phyloP scores from a whole-genome alignment of 2,329 filamentous ascomycete genomes.

The Dendrostoma leiphaemia region DNA sequence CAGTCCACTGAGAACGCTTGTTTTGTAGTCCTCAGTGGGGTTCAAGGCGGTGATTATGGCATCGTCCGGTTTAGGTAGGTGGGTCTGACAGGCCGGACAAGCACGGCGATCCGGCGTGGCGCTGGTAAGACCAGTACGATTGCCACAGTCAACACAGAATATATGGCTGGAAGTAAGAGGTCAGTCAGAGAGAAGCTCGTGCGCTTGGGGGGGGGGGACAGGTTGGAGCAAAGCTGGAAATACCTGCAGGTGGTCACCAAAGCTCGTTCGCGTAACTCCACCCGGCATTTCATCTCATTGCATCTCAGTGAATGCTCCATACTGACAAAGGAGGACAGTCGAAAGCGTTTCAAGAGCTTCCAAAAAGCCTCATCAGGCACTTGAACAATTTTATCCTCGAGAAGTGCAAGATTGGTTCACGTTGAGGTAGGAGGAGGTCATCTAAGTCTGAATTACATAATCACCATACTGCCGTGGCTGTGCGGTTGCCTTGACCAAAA shows the following conservation, averaged over 20 bases:
- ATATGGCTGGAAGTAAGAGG: conserved; percentile 61
- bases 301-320: conserved; percentile 79
- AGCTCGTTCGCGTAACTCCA: conserved; percentile 65
- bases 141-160: conserved; percentile 76
- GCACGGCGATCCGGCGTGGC: conserved; percentile 47
- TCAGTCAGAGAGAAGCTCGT: neutral
- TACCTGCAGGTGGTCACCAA: conserved; percentile 89
- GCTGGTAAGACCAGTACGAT: conserved; percentile 59
- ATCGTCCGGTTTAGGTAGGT: conserved; percentile 71
- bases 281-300: conserved; percentile 76
- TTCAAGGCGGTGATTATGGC: conserved; percentile 69
- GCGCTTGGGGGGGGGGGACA: conserved; percentile 19
- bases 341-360: no score
- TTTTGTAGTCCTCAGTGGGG: conserved; percentile 87
- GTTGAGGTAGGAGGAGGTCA: neutral
- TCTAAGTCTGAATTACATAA: neutral
- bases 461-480: neutral
- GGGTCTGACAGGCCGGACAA: conserved; percentile 75
- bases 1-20: conserved; percentile 78
- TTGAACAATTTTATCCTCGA: neutral
- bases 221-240: neutral
- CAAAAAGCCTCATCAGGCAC: no score
- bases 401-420: neutral
- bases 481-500: no score
- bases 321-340: no score